A percentile compares a stretch with the other conserved stretches of the same genome.
Evolutionary conservation across 345 rosid genomes (phyloP).

Genomic region (Bruguiera gymnorhiza): DNA sequence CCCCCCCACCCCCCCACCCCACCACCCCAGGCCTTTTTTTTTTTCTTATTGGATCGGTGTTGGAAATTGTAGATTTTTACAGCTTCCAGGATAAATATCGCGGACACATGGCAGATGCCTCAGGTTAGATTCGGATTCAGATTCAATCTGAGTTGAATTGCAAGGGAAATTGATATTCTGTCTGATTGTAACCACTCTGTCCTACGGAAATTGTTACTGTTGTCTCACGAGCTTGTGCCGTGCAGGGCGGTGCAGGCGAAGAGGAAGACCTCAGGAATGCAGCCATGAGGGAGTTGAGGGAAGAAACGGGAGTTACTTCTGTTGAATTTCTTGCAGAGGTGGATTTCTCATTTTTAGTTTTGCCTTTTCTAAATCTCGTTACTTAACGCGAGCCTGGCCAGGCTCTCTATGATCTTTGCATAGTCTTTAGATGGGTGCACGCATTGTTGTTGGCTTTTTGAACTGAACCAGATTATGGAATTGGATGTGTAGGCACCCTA

Average conservation of each 20-base stretch:
- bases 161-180: no score
- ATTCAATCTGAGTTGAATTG: no score
- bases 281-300: conserved; percentile 81
- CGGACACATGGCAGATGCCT: conserved; percentile 32
- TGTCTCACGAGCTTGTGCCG: neutral
- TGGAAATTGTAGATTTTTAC: conserved; percentile 22
- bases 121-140: conserved; percentile 17
- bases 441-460: neutral
- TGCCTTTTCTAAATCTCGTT: neutral
- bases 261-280: conserved; percentile 85
- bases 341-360: conserved; percentile 12
- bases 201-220: no score
- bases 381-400: neutral
- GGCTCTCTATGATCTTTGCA: neutral
- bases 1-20: no score
- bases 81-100: conserved; percentile 21
- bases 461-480: conserved; percentile 11
- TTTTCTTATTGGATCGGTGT: neutral
- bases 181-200: no score
- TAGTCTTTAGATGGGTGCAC: neutral
- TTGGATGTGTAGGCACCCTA: conserved; percentile 51
- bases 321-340: conserved; percentile 87
- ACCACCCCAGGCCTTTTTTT: no score
- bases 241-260: conserved; percentile 83
- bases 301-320: conserved; percentile 92